Percentiles rank a stretch among this genome's conserved stretches.
Evolutionary conservation across 2,329 filamentous ascomycete genomes (phyloP).

Genomic region (Alternaria rosae): DNA sequence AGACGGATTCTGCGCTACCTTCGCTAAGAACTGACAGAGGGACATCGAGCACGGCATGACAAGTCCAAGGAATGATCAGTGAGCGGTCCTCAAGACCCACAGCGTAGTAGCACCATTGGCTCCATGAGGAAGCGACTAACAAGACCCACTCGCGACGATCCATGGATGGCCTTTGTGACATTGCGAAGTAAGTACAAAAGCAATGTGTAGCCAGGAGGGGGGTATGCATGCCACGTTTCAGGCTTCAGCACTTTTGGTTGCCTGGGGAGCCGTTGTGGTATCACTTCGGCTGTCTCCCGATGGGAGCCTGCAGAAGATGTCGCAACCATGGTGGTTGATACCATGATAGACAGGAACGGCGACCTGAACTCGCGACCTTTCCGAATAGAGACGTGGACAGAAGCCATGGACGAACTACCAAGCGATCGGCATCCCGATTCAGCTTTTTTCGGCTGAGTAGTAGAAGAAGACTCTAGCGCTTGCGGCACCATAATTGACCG

Average conservation of each 20-base stretch:
- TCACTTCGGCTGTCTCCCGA: not conserved
- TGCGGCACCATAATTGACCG: not conserved
- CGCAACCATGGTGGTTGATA: not conserved
- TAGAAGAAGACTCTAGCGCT: conserved; percentile 1
- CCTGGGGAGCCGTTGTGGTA: not conserved
- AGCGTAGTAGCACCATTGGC: not conserved
- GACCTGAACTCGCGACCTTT: not conserved
- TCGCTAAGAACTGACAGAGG: conserved; percentile 19
- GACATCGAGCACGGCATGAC: conserved; percentile 12
- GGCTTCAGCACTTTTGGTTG: not conserved
- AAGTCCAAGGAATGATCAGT: conserved; percentile 10
- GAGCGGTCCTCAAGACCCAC: conserved; percentile 6
- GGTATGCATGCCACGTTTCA: not conserved
- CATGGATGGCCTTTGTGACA: conserved; percentile 3
- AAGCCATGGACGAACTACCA: not conserved
- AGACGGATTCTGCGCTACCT: not conserved
- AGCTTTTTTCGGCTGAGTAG: conserved; percentile 2
- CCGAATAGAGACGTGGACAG: conserved; percentile 4
- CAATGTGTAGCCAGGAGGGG: not conserved
- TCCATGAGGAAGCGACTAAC: not conserved
- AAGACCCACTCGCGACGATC: conserved; percentile 1
- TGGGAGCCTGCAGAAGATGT: not conserved
- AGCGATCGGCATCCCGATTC: conserved; percentile 13
- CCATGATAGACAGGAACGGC: not conserved
- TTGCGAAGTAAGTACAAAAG: conserved; percentile 4